Evolutionary conservation across 768 basidiomycete species (phyloP), one percentile per base, ranked within the genome.

Genomic region (Rhodosporidiobolus sp.): DNA sequence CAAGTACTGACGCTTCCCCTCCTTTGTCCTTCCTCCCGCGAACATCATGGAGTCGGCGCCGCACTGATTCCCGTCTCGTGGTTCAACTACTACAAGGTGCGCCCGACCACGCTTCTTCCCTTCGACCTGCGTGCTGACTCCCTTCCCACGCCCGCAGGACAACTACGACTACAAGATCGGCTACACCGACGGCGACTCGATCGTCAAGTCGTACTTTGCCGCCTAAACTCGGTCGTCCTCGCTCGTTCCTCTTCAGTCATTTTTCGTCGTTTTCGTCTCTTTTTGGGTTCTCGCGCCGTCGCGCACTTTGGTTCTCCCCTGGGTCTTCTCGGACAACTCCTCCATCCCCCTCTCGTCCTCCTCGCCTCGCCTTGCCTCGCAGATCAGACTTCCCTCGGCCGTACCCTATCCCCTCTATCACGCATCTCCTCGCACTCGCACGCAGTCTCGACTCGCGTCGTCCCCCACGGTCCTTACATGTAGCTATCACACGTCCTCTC

Each of bases 41-140:
- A 70, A 70, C 66, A 74, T 72, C 67, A 71, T 70, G 38, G 48
- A 59, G 38, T 58, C 69, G 24, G 38, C 75, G 71, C 70, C 70
- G 32, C 35, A 77, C 69, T 67, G 59, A 46, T 72, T 22, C 65
- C 69, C 50, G 68, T 67, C 32, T 72, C 76, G 16, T 77, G 76
- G 76, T 77, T 77, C 70, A 77, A 77, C 74, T 75, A 74, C 72
- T n/a, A 59, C 57, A 59, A 59, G 57, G 74, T 75, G 28, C 53
- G 74, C 49, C 28, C 3, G 19, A 1, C 8, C 46, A 35, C 24
- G 17, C 20, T 26, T 30, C 35, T 45, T n/a, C n/a, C n/a, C n/a
- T n/a, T n/a, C n/a, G n/a, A n/a, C n/a, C n/a, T n/a, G n/a, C n/a
- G n/a, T n/a, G n/a, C n/a, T n/a, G n/a, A n/a, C n/a, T n/a, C n/a